A percentile compares a stretch with the other conserved stretches of the same genome.
Conservation (phyloP, 2,329 filamentous ascomycete species). For the Podosphaera xanthii region DNA sequence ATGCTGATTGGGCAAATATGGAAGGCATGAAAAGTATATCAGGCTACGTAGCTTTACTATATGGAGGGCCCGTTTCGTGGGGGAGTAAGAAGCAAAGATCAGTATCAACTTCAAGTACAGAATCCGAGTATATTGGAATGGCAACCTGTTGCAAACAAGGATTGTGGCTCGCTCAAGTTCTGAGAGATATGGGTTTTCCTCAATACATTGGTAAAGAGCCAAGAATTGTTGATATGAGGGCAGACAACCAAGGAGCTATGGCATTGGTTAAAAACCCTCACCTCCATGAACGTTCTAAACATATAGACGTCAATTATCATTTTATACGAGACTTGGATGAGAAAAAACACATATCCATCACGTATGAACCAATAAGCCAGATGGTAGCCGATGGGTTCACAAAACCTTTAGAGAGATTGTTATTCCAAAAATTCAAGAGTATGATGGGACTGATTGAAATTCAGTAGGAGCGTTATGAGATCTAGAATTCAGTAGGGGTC, state of each 20-base stretch:
- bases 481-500: no score
- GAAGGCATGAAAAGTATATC: background rate
- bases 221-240: background rate
- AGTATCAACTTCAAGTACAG: background rate
- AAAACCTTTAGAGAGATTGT: no score
- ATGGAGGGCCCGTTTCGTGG: background rate
- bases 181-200: background rate
- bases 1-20: background rate
- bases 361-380: no score
- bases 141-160: background rate
- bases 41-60: background rate
- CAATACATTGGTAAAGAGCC: background rate
- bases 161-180: background rate
- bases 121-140: background rate
- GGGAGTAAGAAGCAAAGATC: background rate
- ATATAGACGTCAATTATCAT: no score
- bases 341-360: no score
- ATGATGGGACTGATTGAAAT: no score
- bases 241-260: background rate
- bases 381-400: no score
- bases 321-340: no score
- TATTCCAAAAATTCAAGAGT: no score
- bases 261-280: no score
- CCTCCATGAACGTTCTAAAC: no score
- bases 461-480: no score